phyloP scores from a whole-genome alignment of 2,329 filamentous ascomycete genomes.

The Hymenoscyphus salicellus region DNA sequence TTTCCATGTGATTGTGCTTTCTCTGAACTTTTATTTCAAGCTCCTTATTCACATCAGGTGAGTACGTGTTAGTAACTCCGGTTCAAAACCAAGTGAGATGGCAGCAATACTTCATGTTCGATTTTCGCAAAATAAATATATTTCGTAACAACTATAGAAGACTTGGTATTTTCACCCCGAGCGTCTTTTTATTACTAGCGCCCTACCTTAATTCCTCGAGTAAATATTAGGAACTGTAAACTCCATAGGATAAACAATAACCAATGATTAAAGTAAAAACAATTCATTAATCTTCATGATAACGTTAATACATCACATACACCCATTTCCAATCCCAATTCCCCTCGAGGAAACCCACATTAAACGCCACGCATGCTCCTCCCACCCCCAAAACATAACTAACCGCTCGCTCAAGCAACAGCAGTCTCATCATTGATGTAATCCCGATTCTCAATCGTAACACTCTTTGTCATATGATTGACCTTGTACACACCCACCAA shows the following conservation, averaged over 20 bases:
- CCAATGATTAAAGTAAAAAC: neutral
- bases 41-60: too few relatives aligned
- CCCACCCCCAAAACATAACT: neutral
- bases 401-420: neutral
- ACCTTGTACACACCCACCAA: conserved; percentile 99
- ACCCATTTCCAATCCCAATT: neutral
- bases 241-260: neutral
- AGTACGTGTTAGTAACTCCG: too few relatives aligned
- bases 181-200: too few relatives aligned
- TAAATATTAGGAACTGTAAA: too few relatives aligned
- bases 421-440: conserved; percentile 48
- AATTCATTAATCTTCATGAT: conserved; percentile 4
- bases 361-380: neutral
- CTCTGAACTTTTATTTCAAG: too few relatives aligned
- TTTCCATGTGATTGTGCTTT: too few relatives aligned
- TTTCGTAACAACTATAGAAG: too few relatives aligned
- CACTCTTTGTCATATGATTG: conserved; percentile 96
- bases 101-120: too few relatives aligned
- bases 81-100: too few relatives aligned
- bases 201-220: too few relatives aligned
- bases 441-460: conserved; percentile 82
- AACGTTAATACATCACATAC: neutral
- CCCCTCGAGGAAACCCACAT: neutral
- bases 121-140: too few relatives aligned
- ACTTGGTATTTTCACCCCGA: too few relatives aligned